Evolutionary conservation across 495 filamentous ascomycete species (phyloP).

Genomic region (Elaphomyces granulatus): DNA sequence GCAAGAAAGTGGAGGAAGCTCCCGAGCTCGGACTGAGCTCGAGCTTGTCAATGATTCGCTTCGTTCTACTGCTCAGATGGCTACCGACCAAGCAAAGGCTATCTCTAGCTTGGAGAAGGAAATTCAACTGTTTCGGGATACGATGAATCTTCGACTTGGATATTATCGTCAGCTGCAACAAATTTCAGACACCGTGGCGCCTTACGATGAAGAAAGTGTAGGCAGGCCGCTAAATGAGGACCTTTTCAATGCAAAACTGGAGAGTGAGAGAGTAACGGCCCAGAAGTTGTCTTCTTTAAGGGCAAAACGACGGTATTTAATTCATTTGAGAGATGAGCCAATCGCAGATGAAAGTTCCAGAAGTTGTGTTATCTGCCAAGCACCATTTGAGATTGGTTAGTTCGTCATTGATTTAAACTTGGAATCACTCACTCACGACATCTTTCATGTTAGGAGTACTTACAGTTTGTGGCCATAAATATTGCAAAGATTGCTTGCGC

Average conservation of each 20-base stretch:
- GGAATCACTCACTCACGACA: constrained; percentile 5
- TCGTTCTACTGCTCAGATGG: constrained; percentile 42
- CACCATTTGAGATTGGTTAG: constrained; percentile 54
- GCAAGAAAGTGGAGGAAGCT: constrained; percentile 42
- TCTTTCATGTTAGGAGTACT: constrained; percentile 36
- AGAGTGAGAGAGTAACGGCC: constrained; percentile 35
- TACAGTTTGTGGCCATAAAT: constrained; percentile 82
- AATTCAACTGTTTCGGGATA: constrained; percentile 55
- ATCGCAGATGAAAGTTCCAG: constrained; percentile 38
- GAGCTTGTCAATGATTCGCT: constrained; percentile 42
- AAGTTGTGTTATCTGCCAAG: constrained; percentile 70
- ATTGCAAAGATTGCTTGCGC: constrained; percentile 71
- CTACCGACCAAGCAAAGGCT: constrained; percentile 50
- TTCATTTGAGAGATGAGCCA: constrained; percentile 44
- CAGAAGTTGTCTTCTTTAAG: constrained; percentile 44
- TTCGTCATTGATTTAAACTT: not conserved
- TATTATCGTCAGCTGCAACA: constrained; percentile 82
- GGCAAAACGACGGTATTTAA: constrained; percentile 58
- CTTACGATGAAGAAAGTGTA: constrained; percentile 46
- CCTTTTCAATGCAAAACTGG: constrained; percentile 21
- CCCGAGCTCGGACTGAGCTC: constrained; percentile 50
- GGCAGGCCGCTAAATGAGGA: constrained; percentile 27
- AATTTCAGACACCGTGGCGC: constrained; percentile 72
- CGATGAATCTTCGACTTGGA: constrained; percentile 69
- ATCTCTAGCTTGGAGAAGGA: constrained; percentile 50